phyloP scores from a whole-genome alignment of 768 basidiomycete genomes.

The Asterophora lycoperdoides region DNA sequence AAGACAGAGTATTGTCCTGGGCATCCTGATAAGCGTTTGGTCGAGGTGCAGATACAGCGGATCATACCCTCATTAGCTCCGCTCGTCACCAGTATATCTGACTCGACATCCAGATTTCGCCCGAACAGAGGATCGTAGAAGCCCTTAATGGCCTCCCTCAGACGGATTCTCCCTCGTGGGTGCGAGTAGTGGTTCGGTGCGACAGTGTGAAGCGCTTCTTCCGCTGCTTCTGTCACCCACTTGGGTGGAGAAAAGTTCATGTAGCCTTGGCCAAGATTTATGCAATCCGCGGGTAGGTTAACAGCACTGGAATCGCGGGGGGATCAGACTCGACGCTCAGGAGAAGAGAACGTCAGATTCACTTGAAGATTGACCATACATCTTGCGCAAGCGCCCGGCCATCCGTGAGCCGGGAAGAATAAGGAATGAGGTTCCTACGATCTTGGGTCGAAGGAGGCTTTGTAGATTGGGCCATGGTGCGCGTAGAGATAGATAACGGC shows the following conservation, averaged over 20 bases:
- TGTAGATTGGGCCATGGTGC: conserved; percentile 9
- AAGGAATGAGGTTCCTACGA: conserved; percentile 53
- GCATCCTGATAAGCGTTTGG: not conserved
- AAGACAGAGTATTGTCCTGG: conserved; percentile 92
- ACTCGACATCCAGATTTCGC: conserved; percentile 74
- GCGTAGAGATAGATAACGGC: conserved; percentile 17
- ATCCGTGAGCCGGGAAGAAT: conserved; percentile 67
- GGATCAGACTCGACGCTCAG: conserved; percentile 8
- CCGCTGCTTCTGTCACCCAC: conserved; percentile 75
- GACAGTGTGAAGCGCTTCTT: conserved; percentile 58
- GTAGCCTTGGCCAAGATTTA: conserved; percentile 94
- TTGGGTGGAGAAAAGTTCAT: conserved; percentile 89
- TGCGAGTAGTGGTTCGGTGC: conserved; percentile 85
- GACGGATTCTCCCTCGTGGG: conserved; percentile 81
- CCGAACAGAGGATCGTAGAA: conserved; percentile 70
- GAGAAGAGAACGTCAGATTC: conserved; percentile 16
- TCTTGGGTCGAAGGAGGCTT: conserved; percentile 19
- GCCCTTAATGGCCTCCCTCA: conserved; percentile 81
- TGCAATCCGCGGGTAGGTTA: conserved; percentile 86
- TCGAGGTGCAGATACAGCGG: not conserved
- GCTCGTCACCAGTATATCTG: conserved; percentile 90
- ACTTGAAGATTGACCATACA: conserved; percentile 94
- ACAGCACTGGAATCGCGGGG: conserved; percentile 51
- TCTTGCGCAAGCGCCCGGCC: conserved; percentile 78
- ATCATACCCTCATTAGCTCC: conserved; percentile 92